Conservation (phyloP, 768 basidiomycete species). For the Hortiboletus campestris region DNA sequence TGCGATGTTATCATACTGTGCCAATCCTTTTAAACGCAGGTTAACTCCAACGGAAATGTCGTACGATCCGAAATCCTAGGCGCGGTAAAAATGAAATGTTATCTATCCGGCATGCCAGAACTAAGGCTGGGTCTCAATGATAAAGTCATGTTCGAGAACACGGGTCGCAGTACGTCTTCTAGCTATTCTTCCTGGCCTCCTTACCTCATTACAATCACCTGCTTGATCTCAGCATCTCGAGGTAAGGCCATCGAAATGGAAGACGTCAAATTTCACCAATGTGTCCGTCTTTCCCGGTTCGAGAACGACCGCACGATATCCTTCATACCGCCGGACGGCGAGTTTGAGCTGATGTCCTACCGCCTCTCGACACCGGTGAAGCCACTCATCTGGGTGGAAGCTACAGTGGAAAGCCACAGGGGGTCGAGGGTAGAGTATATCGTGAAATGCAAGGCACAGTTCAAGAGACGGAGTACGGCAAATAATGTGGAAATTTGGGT, state of each 20-base stretch:
- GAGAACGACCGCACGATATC: slow-evolving; percentile 99
- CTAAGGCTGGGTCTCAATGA: slow-evolving; percentile 93
- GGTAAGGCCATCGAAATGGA: slow-evolving; percentile 99
- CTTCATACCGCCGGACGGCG: slow-evolving; percentile 98
- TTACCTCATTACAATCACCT: background rate
- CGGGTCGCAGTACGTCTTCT: slow-evolving; percentile 76
- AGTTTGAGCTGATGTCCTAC: slow-evolving; percentile 98
- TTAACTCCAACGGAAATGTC: slow-evolving; percentile 95
- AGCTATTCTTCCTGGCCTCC: background rate
- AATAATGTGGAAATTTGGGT: slow-evolving; percentile 99
- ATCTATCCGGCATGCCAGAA: slow-evolving; percentile 99
- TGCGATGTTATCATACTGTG: background rate
- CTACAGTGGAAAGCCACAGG: slow-evolving; percentile 89
- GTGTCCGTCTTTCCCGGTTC: slow-evolving; percentile 93
- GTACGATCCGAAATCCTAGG: slow-evolving; percentile 97
- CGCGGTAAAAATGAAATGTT: slow-evolving; percentile 99
- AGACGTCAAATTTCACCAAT: slow-evolving; percentile 99
- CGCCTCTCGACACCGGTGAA: slow-evolving; percentile 96
- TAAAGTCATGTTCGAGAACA: slow-evolving; percentile 99
- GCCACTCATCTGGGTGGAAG: slow-evolving; percentile 93
- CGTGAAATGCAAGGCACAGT: slow-evolving; percentile 95
- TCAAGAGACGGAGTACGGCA: slow-evolving; percentile 93
- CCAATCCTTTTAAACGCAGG: slow-evolving; percentile 45
- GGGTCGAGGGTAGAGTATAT: slow-evolving; percentile 95
- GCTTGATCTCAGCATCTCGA: slow-evolving; percentile 40